Conservation (phyloP, 768 basidiomycete genomes). For the Auricularia sp. region DNA sequence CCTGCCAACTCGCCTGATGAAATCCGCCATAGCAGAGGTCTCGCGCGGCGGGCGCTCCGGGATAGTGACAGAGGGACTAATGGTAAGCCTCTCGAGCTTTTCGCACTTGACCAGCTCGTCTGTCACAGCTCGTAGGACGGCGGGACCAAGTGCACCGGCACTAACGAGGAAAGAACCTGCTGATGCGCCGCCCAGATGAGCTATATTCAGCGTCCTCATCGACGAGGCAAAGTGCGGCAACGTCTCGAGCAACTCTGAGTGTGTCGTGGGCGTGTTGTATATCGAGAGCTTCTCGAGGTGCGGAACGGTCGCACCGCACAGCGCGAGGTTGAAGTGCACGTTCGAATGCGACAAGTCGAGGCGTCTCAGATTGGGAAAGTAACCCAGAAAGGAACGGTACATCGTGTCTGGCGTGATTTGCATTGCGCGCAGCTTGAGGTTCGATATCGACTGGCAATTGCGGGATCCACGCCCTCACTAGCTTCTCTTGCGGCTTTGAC, state of each 20-base stretch:
- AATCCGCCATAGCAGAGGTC: conserved; percentile 30
- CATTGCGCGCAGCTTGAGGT: conserved; percentile 50
- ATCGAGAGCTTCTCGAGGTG: conserved; percentile 53
- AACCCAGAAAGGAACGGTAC: conserved; percentile 30
- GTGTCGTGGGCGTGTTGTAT: conserved; percentile 42
- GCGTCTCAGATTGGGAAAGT: conserved; percentile 42
- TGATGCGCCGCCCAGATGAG: conserved; percentile 46
- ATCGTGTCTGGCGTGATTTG: conserved; percentile 38
- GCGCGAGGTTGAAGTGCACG: conserved; percentile 44
- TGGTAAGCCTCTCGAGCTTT: no score
- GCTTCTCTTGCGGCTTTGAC: background rate
- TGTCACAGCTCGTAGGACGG: conserved; percentile 32
- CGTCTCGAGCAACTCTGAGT: conserved; percentile 31
- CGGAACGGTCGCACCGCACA: conserved; percentile 14
- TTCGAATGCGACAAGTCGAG: conserved; percentile 42
- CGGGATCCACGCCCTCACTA: conserved; percentile 18
- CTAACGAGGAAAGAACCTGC: conserved; percentile 6
- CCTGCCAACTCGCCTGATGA: conserved; percentile 46
- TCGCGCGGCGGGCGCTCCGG: conserved; percentile 12
- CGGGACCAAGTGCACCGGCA: conserved; percentile 42
- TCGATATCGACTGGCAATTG: conserved; percentile 28
- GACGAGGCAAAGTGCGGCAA: conserved; percentile 27
- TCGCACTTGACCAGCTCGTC: no score
- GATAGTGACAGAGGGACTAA: no score
- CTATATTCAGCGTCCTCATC: conserved; percentile 44